These are phyloP conservation scores for Penicillium psychrosexuale DNA, from an alignment of 2,329 filamentous ascomycete species.

Conservation along the genomic window DNA sequence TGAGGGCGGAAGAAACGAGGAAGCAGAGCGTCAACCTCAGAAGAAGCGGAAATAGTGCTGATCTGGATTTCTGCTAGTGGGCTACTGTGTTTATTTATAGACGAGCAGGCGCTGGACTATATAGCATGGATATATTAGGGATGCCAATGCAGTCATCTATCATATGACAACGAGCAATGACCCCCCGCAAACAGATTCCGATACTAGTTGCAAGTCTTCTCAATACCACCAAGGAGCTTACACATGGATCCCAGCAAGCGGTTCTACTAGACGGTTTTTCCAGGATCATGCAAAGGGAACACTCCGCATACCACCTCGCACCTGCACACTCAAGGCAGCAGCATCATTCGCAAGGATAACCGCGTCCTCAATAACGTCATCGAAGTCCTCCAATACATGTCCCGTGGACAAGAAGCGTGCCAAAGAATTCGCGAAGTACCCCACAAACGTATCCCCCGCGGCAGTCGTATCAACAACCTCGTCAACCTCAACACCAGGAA, in stretches of 20 bases:
- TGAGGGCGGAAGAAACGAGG: too few relatives aligned
- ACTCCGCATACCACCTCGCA: slow-evolving; percentile 19
- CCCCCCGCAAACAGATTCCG: slow-evolving; percentile 23
- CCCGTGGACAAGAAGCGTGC: slow-evolving; percentile 19
- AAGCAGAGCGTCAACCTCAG: too few relatives aligned
- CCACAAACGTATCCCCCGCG: slow-evolving; percentile 23
- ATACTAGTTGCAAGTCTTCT: slow-evolving; percentile 23
- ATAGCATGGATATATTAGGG: too few relatives aligned
- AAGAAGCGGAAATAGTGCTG: too few relatives aligned
- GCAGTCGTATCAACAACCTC: slow-evolving; percentile 24
- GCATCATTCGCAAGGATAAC: slow-evolving; percentile 19
- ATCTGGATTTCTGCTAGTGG: too few relatives aligned
- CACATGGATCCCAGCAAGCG: slow-evolving; percentile 23
- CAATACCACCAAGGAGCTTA: slow-evolving; percentile 23
- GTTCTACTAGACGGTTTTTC: slow-evolving; percentile 16
- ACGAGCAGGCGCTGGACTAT: too few relatives aligned
- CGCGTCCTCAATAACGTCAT: slow-evolving; percentile 17
- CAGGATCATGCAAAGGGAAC: slow-evolving; percentile 23
- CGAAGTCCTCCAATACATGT: slow-evolving; percentile 11
- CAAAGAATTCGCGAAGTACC: slow-evolving; percentile 20
- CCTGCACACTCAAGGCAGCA: slow-evolving; percentile 20
- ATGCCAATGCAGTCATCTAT: too few relatives aligned
- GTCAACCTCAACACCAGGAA: slow-evolving; percentile 18
- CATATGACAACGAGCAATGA: slow-evolving; percentile 23
- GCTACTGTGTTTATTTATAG: too few relatives aligned